Evolutionary conservation across 345 rosid species (phyloP), one percentile per base, ranked within the genome.

Genomic region (Eucalyptus cloeziana): DNA sequence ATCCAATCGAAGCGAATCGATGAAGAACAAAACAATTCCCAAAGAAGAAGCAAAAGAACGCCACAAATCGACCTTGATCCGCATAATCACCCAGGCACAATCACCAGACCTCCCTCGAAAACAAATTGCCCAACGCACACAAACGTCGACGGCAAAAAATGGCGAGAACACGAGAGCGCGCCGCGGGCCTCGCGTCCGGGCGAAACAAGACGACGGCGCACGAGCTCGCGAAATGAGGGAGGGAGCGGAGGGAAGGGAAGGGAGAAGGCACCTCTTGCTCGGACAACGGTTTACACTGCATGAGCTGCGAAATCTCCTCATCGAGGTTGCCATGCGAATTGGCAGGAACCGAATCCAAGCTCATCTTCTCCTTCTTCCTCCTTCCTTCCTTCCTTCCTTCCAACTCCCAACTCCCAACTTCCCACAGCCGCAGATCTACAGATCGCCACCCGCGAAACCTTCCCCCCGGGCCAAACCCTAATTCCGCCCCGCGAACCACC

Each of bases 221-320:
- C 52, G n/a, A 54, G 30, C 58, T 52, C 87, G 64, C 16, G 49
- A 31, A 86, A 86, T 6, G 58, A 49, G 58, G 87, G 47, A 85
- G n/a, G 87, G 5, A 17, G n/a, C 10, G 22, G 49, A 11, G 45
- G 87, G 87, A 11, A 21, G 40, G n/a, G 47, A 45, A 49, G 13
- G 33, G 40, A 86, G 49, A 7, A 15, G 27, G 50, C 86, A 96
- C 98, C 98, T 96, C 96, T 86, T 92, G 96, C 91, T 96, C 98
- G 16, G 98, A 96, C 85, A 96, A 94, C 10, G 98, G 98, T 91
- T 95, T 96, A 93, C 98, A 96, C 94, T 96, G 98, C 96, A 94
- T 96, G 88, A 96, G 98, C 94, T 96, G 97, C 62, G 95, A 92
- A 95, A 96, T 95, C 96, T 96, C 96, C 88, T 96, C 97, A 90